phyloP scores from a whole-genome alignment of 2,329 filamentous ascomycete genomes.

The Phialophora expanda region DNA sequence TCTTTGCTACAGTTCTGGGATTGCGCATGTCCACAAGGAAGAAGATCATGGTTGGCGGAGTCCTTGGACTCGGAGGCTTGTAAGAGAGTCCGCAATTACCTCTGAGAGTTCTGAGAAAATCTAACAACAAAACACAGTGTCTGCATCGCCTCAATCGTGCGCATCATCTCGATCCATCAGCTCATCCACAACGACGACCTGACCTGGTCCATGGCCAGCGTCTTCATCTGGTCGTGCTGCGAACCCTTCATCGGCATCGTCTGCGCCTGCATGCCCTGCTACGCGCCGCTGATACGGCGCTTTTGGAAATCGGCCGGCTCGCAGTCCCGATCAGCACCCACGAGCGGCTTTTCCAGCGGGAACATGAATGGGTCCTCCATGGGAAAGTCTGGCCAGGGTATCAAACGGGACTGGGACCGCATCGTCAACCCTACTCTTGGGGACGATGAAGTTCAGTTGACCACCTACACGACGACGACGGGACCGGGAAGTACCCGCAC shows the following conservation, averaged over 20 bases:
- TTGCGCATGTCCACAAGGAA: constrained; percentile 16
- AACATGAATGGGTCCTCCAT: constrained; percentile 7
- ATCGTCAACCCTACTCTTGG: constrained; percentile 19
- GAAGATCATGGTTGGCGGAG: constrained; percentile 15
- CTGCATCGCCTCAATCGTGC: constrained; percentile 16
- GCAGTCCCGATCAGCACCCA: constrained; percentile 19
- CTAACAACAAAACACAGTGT: constrained; percentile 18
- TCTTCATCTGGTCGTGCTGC: constrained; percentile 22
- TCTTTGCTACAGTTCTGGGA: constrained; percentile 12
- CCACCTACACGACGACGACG: constrained; percentile 6
- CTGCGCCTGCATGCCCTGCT: constrained; percentile 21
- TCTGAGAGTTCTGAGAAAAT: background rate
- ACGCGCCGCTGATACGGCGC: constrained; percentile 16
- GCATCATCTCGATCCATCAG: constrained; percentile 17
- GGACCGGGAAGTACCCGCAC: constrained; percentile 14
- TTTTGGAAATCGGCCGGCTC: constrained; percentile 16
- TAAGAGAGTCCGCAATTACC: constrained; percentile 7
- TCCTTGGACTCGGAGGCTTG: constrained; percentile 18
- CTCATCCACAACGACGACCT: constrained; percentile 17
- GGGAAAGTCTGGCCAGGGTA: constrained; percentile 14
- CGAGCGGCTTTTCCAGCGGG: constrained; percentile 17
- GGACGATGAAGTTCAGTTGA: constrained; percentile 15
- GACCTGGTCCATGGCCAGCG: constrained; percentile 19
- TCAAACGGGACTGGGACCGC: constrained; percentile 20
- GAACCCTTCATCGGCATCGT: constrained; percentile 18